A percentile compares a stretch with the other conserved stretches of the same genome.
Conservation (phyloP, 2,329 filamentous ascomycete genomes). For the Colletotrichum siamense region DNA sequence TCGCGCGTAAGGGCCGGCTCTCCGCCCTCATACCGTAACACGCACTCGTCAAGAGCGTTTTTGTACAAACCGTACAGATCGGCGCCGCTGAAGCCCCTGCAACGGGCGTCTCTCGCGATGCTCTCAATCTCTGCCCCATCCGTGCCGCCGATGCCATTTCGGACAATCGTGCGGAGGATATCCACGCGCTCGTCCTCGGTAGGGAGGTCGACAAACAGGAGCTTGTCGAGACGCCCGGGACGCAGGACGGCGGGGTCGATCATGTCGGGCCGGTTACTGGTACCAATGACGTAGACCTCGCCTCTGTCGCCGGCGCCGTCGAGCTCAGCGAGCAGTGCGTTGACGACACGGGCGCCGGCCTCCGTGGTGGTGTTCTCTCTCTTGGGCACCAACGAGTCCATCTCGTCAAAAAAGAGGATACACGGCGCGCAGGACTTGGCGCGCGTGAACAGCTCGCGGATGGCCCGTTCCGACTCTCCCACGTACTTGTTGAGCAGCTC, state of each 20-base stretch:
- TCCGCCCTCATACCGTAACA: conserved; percentile 29
- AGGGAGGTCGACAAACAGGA: conserved; percentile 90
- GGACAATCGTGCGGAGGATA: conserved; percentile 76
- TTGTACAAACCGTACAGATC: conserved; percentile 56
- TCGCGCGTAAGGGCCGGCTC: conserved; percentile 37
- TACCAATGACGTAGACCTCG: conserved; percentile 93
- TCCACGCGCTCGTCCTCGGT: conserved; percentile 80
- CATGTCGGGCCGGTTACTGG: conserved; percentile 94
- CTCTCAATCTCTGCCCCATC: conserved; percentile 55
- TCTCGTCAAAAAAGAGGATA: conserved; percentile 89
- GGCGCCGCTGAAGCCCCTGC: conserved; percentile 77
- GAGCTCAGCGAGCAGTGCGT: conserved; percentile 91
- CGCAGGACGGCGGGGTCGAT: conserved; percentile 96
- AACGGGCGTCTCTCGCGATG: conserved; percentile 71
- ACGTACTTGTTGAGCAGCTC: conserved; percentile 98
- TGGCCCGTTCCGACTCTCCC: conserved; percentile 91
- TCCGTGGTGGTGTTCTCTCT: conserved; percentile 82
- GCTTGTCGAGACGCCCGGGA: conserved; percentile 85
- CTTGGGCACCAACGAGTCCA: conserved; percentile 89
- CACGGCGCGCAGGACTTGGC: conserved; percentile 88
- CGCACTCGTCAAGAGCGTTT: conserved; percentile 52
- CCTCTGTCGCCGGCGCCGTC: conserved; percentile 82
- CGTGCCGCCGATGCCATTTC: conserved; percentile 47
- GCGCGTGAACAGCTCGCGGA: conserved; percentile 89
- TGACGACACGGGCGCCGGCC: conserved; percentile 87